Percentiles rank a stretch among this genome's conserved stretches.
These are phyloP conservation scores for Eucommia ulmoides DNA, from an alignment of 257 asterid species.

Conservation along the genomic window DNA sequence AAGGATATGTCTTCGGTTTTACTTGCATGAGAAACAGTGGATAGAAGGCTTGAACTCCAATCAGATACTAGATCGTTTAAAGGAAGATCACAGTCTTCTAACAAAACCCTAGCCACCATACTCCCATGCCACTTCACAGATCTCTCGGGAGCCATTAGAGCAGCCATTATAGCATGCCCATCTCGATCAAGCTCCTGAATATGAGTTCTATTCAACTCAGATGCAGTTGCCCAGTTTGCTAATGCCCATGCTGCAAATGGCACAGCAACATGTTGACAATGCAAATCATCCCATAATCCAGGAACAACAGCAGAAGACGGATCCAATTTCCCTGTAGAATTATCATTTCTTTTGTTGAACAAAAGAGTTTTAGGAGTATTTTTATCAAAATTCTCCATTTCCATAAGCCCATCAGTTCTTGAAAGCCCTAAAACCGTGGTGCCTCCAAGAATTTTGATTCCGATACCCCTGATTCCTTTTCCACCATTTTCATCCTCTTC, in stretches of 20 bases:
- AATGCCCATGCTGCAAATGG: conserved; percentile 99
- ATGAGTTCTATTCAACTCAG: conserved; percentile 75
- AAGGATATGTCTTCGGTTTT: conserved; percentile 69
- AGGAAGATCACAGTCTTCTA: conserved; percentile 76
- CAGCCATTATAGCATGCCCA: conserved; percentile 84
- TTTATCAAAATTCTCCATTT: conserved; percentile 36
- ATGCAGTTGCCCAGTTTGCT: conserved; percentile 98
- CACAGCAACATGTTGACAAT: conserved; percentile 88
- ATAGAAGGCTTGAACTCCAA: conserved; percentile 87
- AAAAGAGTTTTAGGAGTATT: conserved; percentile 24
- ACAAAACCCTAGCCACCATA: conserved; percentile 74
- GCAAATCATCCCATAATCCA: conserved; percentile 99
- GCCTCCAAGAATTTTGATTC: conserved; percentile 94
- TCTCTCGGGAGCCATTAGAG: conserved; percentile 93
- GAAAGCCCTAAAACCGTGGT: conserved; percentile 82
- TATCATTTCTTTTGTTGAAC: conserved; percentile 44
- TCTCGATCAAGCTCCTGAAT: conserved; percentile 90
- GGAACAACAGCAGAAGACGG: conserved; percentile 67
- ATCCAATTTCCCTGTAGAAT: conserved; percentile 26
- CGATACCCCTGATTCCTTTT: conserved; percentile 80
- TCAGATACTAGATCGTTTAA: conserved; percentile 69
- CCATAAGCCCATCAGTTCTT: conserved; percentile 44
- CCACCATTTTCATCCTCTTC: conserved; percentile 64
- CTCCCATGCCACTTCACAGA: conserved; percentile 99
- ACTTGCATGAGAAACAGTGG: conserved; percentile 85